phyloP scores from a whole-genome alignment of 306 rosid genomes.

The Lathyrus aphaca region DNA sequence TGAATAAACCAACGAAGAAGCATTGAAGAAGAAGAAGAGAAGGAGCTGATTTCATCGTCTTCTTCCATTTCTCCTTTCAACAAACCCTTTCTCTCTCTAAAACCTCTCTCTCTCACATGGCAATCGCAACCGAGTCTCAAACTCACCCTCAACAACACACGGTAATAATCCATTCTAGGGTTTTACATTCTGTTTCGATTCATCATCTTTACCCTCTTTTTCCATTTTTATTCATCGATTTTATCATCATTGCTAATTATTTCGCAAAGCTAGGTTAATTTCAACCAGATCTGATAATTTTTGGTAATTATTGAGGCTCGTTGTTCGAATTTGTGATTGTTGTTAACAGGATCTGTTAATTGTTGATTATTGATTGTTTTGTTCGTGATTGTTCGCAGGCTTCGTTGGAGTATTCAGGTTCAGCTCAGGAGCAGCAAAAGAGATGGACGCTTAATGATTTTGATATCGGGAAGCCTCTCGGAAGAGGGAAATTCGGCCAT shows the following conservation, averaged over 20 bases:
- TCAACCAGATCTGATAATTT: background rate
- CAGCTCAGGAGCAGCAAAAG: slow-evolving; percentile 67
- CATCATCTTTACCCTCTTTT: background rate
- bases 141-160: slow-evolving; percentile 53
- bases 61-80: slow-evolving; percentile 4
- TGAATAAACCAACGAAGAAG: background rate
- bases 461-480: slow-evolving; percentile 95
- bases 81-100: background rate
- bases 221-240: no score
- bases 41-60: slow-evolving; percentile 1
- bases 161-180: slow-evolving; percentile 54
- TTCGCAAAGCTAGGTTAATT: background rate
- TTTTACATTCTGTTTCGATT: slow-evolving; percentile 7
- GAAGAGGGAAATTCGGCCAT: slow-evolving; percentile 98
- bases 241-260: no score
- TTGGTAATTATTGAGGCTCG: background rate
- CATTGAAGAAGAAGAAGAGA: slow-evolving; percentile 21
- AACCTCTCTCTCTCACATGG: slow-evolving; percentile 51
- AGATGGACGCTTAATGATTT: slow-evolving; percentile 95
- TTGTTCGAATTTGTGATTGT: background rate
- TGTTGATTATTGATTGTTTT: slow-evolving; percentile 10
- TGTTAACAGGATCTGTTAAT: background rate
- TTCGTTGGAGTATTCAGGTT: slow-evolving; percentile 65
- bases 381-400: slow-evolving; percentile 39
- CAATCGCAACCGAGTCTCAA: slow-evolving; percentile 75